Conservation (phyloP, 2,329 filamentous ascomycete genomes). For the Ceratocystis lukuohia region DNA sequence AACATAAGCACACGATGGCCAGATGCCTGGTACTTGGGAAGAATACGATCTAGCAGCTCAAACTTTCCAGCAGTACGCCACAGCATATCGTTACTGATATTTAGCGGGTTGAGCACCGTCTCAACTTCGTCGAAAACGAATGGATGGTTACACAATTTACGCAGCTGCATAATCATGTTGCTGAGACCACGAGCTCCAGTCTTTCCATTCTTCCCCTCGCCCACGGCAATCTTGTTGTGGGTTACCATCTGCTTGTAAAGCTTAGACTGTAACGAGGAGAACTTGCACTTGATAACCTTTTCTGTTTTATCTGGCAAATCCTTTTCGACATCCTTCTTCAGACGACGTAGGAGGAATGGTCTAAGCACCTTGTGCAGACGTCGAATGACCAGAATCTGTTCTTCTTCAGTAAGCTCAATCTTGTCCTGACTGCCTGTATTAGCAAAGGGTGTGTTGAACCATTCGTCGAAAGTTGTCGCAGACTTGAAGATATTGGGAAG, state of each 20-base stretch:
- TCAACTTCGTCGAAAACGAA: slow-evolving; percentile 98
- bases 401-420: slow-evolving; percentile 99
- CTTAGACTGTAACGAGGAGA: slow-evolving; percentile 84
- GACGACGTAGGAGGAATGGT: slow-evolving; percentile 90
- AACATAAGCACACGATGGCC: slow-evolving; percentile 98
- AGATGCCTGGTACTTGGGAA: slow-evolving; percentile 84
- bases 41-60: slow-evolving; percentile 77
- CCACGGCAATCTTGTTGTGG: slow-evolving; percentile 86
- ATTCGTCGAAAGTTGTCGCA: slow-evolving; percentile 96
- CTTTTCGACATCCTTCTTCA: slow-evolving; percentile 99
- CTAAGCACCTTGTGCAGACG: slow-evolving; percentile 95
- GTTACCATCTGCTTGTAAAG: slow-evolving; percentile 96
- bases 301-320: slow-evolving; percentile 98
- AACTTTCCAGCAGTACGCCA: slow-evolving; percentile 98
- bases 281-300: slow-evolving; percentile 98
- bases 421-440: slow-evolving; percentile 97
- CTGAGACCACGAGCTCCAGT: slow-evolving; percentile 85
- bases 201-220: slow-evolving; percentile 91
- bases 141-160: slow-evolving; percentile 97
- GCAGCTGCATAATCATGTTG: slow-evolving; percentile 99
- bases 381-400: slow-evolving; percentile 93
- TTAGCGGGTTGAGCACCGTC: slow-evolving; percentile 89
- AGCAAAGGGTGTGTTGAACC: slow-evolving; percentile 99
- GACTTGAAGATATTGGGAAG: slow-evolving; percentile 98
- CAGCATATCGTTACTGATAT: slow-evolving; percentile 77